Conservation (phyloP, 805 yeast genomes). For the Ogataea nakhonphanomensis region DNA sequence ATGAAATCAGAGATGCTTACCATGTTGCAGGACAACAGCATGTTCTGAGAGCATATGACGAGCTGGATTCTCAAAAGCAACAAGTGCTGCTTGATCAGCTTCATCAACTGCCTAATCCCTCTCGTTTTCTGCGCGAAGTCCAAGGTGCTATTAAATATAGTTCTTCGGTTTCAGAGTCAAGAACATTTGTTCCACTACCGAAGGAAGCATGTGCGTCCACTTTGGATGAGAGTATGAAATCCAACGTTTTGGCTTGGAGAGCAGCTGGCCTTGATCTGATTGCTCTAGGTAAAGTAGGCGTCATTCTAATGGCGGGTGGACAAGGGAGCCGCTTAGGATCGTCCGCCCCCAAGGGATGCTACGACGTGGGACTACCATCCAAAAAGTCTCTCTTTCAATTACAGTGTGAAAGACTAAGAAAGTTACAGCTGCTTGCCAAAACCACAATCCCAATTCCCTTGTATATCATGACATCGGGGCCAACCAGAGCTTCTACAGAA, state of each 20-base stretch:
- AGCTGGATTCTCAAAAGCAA: conserved; percentile 36
- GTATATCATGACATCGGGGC: conserved; percentile 94
- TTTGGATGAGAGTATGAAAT: conserved; percentile 29
- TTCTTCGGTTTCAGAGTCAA: conserved; percentile 16
- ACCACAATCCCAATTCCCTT: conserved; percentile 50
- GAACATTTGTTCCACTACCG: conserved; percentile 50
- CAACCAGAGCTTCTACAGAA: conserved; percentile 77
- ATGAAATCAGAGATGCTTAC: conserved; percentile 24
- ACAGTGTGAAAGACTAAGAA: conserved; percentile 81
- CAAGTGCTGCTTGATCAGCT: conserved; percentile 39
- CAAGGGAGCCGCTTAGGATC: conserved; percentile 97
- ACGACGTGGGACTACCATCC: conserved; percentile 80
- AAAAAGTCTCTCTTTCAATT: conserved; percentile 82
- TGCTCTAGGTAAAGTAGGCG: conserved; percentile 72
- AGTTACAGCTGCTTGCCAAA: conserved; percentile 56
- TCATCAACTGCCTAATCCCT: conserved; percentile 40
- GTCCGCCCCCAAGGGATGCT: conserved; percentile 89
- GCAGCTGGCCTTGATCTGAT: conserved; percentile 65
- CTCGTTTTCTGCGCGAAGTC: conserved; percentile 39
- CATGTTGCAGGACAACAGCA: conserved; percentile 51
- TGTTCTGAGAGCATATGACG: conserved; percentile 46
- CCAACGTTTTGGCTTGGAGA: conserved; percentile 22
- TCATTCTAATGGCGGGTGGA: conserved; percentile 95
- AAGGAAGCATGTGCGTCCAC: conserved; percentile 50
- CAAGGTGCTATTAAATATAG: conserved; percentile 43